Base-by-base conservation (phyloP, 495 filamentous ascomycete genomes). In the Pseudevernia furfuracea region DNA sequence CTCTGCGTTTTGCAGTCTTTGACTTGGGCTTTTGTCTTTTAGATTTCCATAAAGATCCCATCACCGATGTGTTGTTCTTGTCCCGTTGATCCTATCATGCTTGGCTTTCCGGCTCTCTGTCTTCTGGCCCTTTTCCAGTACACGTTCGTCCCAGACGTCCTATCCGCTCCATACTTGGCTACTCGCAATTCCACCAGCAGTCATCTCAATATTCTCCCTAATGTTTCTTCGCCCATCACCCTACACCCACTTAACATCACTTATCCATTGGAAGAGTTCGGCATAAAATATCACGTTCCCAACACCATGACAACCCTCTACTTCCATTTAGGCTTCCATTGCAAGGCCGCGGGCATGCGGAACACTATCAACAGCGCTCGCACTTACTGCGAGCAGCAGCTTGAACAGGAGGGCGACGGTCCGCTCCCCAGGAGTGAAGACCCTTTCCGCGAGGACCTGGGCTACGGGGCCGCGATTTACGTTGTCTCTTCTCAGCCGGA, bases 371-470 rank as follows among this genome's bases (percentile, higher is more conserved):
- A 0, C 23, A 23, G 38, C 21, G 59, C 41, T 10, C 59, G 41
- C 23, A 2, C 0, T n/a, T 61, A 30, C 38, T 41, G 37, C 39
- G 37, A 37, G 9, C 19, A 34, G 15, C 41, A 48, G 10, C 4
- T 61, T n/a, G 9, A 30, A 9, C 15, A 49, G 0, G 41, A 17
- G 15, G 19, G 23, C 28, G 25, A 49, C 39, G 39, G 59, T 21
- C n/a, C 59, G 25, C 25, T 61, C 14, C 23, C 23, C 21, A 25
- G 23, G 19, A 44, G 15, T 9, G 11, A 60, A 25, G 59, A 61
- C 23, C 59, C 59, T 12, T 61, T 61, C 14, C 25, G 21, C 21
- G 59, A 48, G 44, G 41, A 61, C 11, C 41, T 36, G 25, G 59
- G 59, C 21, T 48, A 49, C 7, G 59, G 59, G 21, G 41, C 59